Evolutionary conservation across 179 eudicot species (phyloP), one percentile per base, ranked within the genome.

Genomic region (Spinacia oleracea): DNA sequence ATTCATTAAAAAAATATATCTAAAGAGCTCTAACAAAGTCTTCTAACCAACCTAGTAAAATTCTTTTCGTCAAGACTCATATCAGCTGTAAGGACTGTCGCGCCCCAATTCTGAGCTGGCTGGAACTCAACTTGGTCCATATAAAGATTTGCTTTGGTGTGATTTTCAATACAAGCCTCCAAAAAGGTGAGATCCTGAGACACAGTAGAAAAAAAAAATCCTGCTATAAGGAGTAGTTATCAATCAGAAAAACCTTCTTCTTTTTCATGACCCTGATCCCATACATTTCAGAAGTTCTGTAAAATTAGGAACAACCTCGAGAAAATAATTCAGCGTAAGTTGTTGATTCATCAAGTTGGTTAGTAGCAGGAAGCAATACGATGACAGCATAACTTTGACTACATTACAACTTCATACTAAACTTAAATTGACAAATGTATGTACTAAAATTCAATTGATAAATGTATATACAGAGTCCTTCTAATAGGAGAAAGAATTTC

Each of bases 81-180:
- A 77, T 88, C 96, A 72, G 97, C 89, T 81, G 85, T 88, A 43
- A 93, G 87, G 16, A 93, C 81, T n/a, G 88, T 88, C 55, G 97
- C 97, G 70, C 86, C 89, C 99, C 99, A 96, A 79, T 93, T 80
- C 70, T 86, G 94, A 84, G 98, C 88, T 75, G 98, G 99, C 82
- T 93, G 98, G 77, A 96, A 96, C 79, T 96, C 99, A 73, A 96
- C 99, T 96, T 96, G 99, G 79, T 96, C 98, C 99, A 96, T 96
- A 70, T 81, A 93, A 71, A 96, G 98, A 84, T 91, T 89, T 51
- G 95, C 78, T 86, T 96, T 96, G 59, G 99, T 96, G 83, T 96
- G 95, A 81, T 96, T 96, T 85, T 96, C 99, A 45, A 96, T 86
- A 83, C 98, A 93, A 69, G 99, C 98, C 88, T 96, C 99, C 86